Base-by-base conservation (phyloP, 2,329 filamentous ascomycete species). In the Didymella keratinophila region DNA sequence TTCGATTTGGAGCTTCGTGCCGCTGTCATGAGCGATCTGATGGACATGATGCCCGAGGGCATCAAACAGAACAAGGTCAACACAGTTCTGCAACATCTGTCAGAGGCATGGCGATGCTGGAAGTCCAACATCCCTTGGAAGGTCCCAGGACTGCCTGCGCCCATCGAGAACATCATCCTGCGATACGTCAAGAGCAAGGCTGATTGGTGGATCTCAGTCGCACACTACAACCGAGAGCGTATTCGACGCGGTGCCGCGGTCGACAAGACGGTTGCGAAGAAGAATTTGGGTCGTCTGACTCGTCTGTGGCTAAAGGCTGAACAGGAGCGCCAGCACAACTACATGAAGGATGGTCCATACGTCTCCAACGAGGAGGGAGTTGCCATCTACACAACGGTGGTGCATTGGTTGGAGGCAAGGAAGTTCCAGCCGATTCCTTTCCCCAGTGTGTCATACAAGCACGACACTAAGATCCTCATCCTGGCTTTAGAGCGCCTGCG, bases 91-190 rank as follows among this genome's bases (percentile, higher is more conserved):
- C 95, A 98, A 73, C 96, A 99, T 84, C 81, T 99, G 41, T 98
- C 94, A 0, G 95, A 99, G 81, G 95, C 95, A 14, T 99, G 95
- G 95, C 87, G 95, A 80, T 99, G 95, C 81, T 99, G 95, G 95
- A 99, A 99, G 88, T 97, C 93, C 80, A 99, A 99, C 73, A 99
- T 99, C 67, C 95, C 95, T 0, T 99, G 95, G 95, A 99, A 99
- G 81, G 95, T 99, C 2, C 95, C 95, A 50, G 96, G 95, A 36
- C 80, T 99, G 60, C 95, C 95, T 39, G 96, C 96, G 14, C 94
- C 95, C 0, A 98, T 99, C 63, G 95, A 99, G 79, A 99, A 98
- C 73, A 97, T 99, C 69, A 99, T 99, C 71, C 83, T 99, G 62
- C 91, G 95, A 71, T 99, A 99, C 70, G 96, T 99, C 70, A 99